phyloP scores from a whole-genome alignment of 768 basidiomycete genomes.

The Pisolithus orientalis region DNA sequence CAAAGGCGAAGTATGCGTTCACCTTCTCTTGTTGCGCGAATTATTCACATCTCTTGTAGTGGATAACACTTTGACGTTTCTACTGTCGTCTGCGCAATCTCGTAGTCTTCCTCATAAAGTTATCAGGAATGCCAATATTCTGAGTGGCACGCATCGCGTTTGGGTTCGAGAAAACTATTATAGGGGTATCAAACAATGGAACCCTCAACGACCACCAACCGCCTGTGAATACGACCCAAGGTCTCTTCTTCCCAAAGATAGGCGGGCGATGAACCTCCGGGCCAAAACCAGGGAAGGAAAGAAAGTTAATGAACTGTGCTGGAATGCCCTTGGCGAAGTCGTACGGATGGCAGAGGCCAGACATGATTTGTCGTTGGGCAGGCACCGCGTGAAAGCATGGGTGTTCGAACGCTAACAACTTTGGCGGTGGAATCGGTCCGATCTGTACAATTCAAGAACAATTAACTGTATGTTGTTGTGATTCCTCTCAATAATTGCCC shows the following conservation, averaged over 20 bases:
- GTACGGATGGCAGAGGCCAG: slow-evolving; percentile 56
- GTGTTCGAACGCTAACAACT: slow-evolving; percentile 1
- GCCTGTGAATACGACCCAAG: slow-evolving; percentile 17
- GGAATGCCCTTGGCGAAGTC: slow-evolving; percentile 46
- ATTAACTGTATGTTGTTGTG: background rate
- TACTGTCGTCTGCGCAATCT: slow-evolving; percentile 55
- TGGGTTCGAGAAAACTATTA: slow-evolving; percentile 20
- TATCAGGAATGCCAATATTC: slow-evolving; percentile 45
- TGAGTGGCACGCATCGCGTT: slow-evolving; percentile 21
- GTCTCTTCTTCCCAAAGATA: slow-evolving; percentile 5
- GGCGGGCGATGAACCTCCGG: slow-evolving; percentile 9
- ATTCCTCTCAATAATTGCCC: background rate
- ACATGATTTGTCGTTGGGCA: slow-evolving; percentile 44
- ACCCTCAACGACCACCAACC: slow-evolving; percentile 25
- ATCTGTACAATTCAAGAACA: background rate
- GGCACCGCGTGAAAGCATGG: slow-evolving; percentile 30
- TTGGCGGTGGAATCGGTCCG: background rate
- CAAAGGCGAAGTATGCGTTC: slow-evolving; percentile 43
- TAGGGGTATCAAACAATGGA: slow-evolving; percentile 30
- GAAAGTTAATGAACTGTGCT: slow-evolving; percentile 32
- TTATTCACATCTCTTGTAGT: slow-evolving; percentile 37
- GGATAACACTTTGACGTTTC: slow-evolving; percentile 57
- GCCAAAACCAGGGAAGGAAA: slow-evolving; percentile 18
- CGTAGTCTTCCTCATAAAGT: slow-evolving; percentile 57
- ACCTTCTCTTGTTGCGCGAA: background rate